Evolutionary conservation across 306 rosid species (phyloP).

Genomic region (Gastrolobium bilobum): DNA sequence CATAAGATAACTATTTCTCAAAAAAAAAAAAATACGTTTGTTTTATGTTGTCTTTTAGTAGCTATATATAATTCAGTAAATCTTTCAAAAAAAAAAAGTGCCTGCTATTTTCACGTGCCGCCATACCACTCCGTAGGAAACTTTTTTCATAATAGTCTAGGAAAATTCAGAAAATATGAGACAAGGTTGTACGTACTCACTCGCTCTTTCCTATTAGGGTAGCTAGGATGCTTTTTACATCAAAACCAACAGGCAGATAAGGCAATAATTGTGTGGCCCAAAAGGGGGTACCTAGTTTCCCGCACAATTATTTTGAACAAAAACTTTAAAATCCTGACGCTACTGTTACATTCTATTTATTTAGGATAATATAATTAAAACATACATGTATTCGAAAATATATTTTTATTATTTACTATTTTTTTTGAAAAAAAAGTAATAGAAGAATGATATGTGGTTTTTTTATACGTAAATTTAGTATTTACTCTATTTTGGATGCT

Average conservation of each 20-base stretch:
- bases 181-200: conserved; percentile 42
- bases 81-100: background rate
- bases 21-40: background rate
- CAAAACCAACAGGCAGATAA: background rate
- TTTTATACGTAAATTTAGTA: background rate
- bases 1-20: too few relatives aligned
- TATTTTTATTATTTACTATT: too few relatives aligned
- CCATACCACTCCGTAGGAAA: background rate
- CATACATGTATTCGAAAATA: background rate
- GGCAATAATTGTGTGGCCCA: conserved; percentile 39
- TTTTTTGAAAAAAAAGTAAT: too few relatives aligned
- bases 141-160: conserved; percentile 15
- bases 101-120: conserved; percentile 39
- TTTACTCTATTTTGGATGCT: background rate
- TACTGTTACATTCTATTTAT: background rate
- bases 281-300: background rate
- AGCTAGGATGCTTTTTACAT: conserved; percentile 30
- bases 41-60: conserved; percentile 32
- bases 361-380: background rate
- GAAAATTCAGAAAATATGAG: conserved; percentile 21
- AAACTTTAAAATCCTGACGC: background rate
- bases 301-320: background rate
- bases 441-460: too few relatives aligned
- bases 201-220: conserved; percentile 16
- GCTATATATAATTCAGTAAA: background rate